These are phyloP conservation scores for Aspergillus sp. DNA, from an alignment of 2,329 filamentous ascomycete species.

Conservation along the genomic window DNA sequence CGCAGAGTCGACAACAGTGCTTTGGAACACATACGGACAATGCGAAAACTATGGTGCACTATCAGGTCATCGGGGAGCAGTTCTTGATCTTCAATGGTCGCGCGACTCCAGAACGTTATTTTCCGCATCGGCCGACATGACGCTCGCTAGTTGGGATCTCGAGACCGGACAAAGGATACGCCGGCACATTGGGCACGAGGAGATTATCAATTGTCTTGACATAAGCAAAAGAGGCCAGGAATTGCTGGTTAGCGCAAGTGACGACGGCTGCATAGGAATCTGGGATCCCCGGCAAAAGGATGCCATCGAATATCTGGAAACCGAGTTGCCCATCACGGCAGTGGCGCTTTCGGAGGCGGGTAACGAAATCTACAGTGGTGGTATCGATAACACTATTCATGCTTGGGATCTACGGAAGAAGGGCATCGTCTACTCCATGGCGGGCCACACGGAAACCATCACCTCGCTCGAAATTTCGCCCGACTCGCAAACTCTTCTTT, in stretches of 20 bases:
- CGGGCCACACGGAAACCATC: constrained; percentile 88
- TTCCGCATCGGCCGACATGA: constrained; percentile 90
- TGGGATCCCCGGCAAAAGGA: constrained; percentile 95
- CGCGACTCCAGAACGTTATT: constrained; percentile 89
- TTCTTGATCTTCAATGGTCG: constrained; percentile 94
- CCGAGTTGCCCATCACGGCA: constrained; percentile 88
- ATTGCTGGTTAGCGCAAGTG: constrained; percentile 83
- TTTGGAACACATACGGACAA: constrained; percentile 90
- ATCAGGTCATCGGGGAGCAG: constrained; percentile 84
- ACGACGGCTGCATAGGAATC: constrained; percentile 90
- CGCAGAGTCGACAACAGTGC: constrained; percentile 58
- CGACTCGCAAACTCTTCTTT: constrained; percentile 85
- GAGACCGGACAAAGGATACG: constrained; percentile 91
- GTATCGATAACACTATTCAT: constrained; percentile 96
- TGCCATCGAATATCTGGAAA: constrained; percentile 83
- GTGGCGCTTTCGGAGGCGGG: constrained; percentile 90
- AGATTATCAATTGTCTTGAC: constrained; percentile 91
- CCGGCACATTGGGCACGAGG: constrained; percentile 88
- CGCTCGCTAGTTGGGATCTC: constrained; percentile 91
- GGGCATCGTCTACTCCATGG: constrained; percentile 79
- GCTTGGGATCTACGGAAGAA: constrained; percentile 97
- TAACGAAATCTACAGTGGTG: constrained; percentile 91
- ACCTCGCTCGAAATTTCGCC: constrained; percentile 90
- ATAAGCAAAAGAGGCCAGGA: constrained; percentile 89
- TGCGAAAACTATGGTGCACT: constrained; percentile 94